Percentiles rank a stretch among this genome's conserved stretches.
Conservation (phyloP, 2,329 filamentous ascomycete genomes). For the Graphilbum sp. region DNA sequence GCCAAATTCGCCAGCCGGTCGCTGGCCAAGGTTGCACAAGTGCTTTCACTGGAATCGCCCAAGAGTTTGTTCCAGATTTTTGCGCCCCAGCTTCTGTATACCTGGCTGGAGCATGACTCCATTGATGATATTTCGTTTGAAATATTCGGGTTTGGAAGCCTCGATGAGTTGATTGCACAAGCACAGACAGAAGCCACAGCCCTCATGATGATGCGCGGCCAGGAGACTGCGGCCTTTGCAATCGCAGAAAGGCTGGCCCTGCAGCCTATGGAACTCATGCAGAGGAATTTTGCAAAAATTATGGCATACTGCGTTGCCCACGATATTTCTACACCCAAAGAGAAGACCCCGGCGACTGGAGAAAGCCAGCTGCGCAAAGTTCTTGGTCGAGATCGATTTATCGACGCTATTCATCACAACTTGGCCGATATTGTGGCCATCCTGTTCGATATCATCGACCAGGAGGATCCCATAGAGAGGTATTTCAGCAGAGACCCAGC, state of each 20-base stretch:
- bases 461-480: conserved; percentile 58
- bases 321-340: conserved; percentile 39
- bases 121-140: conserved; percentile 62
- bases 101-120: conserved; percentile 58
- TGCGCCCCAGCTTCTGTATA: conserved; percentile 75
- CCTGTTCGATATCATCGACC: conserved; percentile 62
- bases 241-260: conserved; percentile 42
- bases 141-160: conserved; percentile 64
- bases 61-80: conserved; percentile 68
- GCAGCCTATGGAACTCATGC: conserved; percentile 40
- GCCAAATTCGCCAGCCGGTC: conserved; percentile 57
- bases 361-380: conserved; percentile 52
- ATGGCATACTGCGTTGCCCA: conserved; percentile 73
- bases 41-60: conserved; percentile 48
- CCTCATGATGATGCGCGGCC: conserved; percentile 66
- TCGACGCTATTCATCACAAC: conserved; percentile 44
- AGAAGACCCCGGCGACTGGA: conserved; percentile 31
- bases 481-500: conserved; percentile 42
- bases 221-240: conserved; percentile 43
- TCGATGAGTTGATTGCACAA: conserved; percentile 52
- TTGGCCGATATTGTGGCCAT: conserved; percentile 64
- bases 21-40: conserved; percentile 46
- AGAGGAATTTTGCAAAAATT: conserved; percentile 56
- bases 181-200: conserved; percentile 64
- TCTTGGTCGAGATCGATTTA: conserved; percentile 50